Conservation (phyloP, 768 basidiomycete species). For the Kwoniella sp. region DNA sequence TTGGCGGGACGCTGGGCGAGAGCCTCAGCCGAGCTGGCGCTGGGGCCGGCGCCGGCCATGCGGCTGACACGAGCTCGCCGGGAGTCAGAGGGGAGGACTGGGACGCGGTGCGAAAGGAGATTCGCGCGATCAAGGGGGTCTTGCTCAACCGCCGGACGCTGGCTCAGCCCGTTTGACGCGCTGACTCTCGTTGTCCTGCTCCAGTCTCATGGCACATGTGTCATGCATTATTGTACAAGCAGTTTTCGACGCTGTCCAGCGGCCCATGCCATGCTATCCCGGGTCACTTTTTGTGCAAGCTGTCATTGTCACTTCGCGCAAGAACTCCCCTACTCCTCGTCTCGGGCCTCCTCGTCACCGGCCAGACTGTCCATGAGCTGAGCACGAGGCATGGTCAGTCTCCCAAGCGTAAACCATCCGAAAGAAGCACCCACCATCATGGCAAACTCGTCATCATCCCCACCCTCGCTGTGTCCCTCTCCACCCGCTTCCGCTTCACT, state of each 20-base stretch:
- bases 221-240: too few relatives aligned
- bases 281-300: too few relatives aligned
- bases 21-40: constrained; percentile 24
- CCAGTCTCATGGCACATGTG: too few relatives aligned
- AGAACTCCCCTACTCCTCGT: too few relatives aligned
- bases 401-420: not conserved
- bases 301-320: too few relatives aligned
- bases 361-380: constrained; percentile 27
- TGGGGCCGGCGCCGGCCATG: not conserved
- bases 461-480: constrained; percentile 4
- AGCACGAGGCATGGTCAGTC: not conserved
- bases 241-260: too few relatives aligned
- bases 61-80: not conserved
- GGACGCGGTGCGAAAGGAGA: constrained; percentile 44
- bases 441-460: constrained; percentile 24
- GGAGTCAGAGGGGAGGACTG: constrained; percentile 17
- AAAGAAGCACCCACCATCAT: constrained; percentile 14
- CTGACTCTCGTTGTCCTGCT: too few relatives aligned
- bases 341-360: constrained; percentile 5
- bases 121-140: constrained; percentile 47
- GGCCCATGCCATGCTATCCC: too few relatives aligned
- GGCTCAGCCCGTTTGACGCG: too few relatives aligned
- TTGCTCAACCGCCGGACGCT: constrained; percentile 41
- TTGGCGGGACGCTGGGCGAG: constrained; percentile 22
- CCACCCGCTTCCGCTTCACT: not conserved